These are phyloP conservation scores for Plenodomus lindquistii DNA, from an alignment of 2,329 filamentous ascomycete genomes.

Conservation along the genomic window DNA sequence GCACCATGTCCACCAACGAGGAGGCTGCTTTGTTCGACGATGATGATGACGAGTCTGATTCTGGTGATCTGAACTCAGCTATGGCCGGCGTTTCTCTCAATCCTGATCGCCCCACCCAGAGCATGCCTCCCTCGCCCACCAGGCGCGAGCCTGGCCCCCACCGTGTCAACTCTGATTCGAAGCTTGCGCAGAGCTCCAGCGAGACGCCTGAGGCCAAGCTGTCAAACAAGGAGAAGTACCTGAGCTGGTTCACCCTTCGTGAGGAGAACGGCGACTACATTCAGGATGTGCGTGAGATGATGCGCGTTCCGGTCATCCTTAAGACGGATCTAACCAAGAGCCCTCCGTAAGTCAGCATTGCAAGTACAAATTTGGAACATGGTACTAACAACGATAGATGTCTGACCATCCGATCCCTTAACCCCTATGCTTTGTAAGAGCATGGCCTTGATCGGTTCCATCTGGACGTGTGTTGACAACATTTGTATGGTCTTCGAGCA, in stretches of 20 bases:
- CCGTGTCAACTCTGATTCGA: conserved; percentile 92
- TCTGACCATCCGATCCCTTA: conserved; percentile 80
- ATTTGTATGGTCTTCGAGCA: neutral
- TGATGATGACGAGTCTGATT: conserved; percentile 74
- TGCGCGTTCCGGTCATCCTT: conserved; percentile 91
- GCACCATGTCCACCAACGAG: conserved; percentile 89
- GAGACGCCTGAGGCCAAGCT: conserved; percentile 79
- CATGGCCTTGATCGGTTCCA: conserved; percentile 1
- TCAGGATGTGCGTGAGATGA: conserved; percentile 98
- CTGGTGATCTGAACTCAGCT: conserved; percentile 84
- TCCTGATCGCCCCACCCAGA: conserved; percentile 86
- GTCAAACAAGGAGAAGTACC: conserved; percentile 94
- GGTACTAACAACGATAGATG: conserved; percentile 58
- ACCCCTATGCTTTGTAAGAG: conserved; percentile 68
- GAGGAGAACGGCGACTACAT: conserved; percentile 96
- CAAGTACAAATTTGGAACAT: neutral
- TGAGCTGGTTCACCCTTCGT: conserved; percentile 83
- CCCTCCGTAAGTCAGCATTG: conserved; percentile 79
- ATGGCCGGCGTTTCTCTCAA: conserved; percentile 88
- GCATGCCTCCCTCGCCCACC: conserved; percentile 88
- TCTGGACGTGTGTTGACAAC: neutral
- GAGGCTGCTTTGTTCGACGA: conserved; percentile 96
- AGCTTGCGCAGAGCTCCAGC: conserved; percentile 68
- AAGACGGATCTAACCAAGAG: conserved; percentile 99
- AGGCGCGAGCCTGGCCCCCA: conserved; percentile 73